Conservation (phyloP, 148 eudicot genomes). For the Spergularia bocconei region DNA sequence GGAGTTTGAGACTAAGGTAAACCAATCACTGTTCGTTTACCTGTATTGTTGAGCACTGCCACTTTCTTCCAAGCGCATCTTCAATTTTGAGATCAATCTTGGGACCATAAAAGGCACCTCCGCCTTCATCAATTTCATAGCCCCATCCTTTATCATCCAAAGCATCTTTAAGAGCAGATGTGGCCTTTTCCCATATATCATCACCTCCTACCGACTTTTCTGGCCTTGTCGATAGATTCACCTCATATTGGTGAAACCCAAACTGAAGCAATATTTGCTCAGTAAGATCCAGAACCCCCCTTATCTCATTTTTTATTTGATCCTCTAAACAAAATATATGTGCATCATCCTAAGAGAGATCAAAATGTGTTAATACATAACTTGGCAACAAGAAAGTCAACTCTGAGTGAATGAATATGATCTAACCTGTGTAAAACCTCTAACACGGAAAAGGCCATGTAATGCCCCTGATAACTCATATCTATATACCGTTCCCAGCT, state of each 20-base stretch:
- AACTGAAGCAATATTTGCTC: slow-evolving; percentile 81
- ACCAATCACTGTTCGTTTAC: slow-evolving; percentile 23
- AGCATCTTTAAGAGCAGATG: slow-evolving; percentile 85
- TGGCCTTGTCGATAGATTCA: slow-evolving; percentile 92
- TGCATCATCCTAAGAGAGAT: slow-evolving; percentile 81
- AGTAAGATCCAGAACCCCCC: slow-evolving; percentile 93
- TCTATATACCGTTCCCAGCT: slow-evolving; percentile 96
- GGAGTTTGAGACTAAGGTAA: background rate
- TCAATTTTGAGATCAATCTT: slow-evolving; percentile 98
- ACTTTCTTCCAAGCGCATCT: slow-evolving; percentile 99
- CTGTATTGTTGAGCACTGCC: slow-evolving; percentile 99
- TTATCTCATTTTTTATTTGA: slow-evolving; percentile 93
- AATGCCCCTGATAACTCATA: slow-evolving; percentile 93
- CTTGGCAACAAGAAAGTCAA: slow-evolving; percentile 3
- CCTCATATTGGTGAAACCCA: slow-evolving; percentile 91
- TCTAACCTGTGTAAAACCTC: slow-evolving; percentile 96
- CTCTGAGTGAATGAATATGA: background rate
- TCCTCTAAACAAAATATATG: slow-evolving; percentile 94
- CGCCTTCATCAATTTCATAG: slow-evolving; percentile 91
- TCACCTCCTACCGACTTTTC: slow-evolving; percentile 91
- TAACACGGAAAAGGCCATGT: slow-evolving; percentile 97
- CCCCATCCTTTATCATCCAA: slow-evolving; percentile 94
- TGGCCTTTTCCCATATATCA: slow-evolving; percentile 97
- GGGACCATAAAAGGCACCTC: slow-evolving; percentile 98
- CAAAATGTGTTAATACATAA: background rate